A percentile compares a stretch with the other conserved stretches of the same genome.
These are phyloP conservation scores for Debaryomyces tyrocola DNA, from an alignment of 805 yeast genomes.

Conservation along the genomic window DNA sequence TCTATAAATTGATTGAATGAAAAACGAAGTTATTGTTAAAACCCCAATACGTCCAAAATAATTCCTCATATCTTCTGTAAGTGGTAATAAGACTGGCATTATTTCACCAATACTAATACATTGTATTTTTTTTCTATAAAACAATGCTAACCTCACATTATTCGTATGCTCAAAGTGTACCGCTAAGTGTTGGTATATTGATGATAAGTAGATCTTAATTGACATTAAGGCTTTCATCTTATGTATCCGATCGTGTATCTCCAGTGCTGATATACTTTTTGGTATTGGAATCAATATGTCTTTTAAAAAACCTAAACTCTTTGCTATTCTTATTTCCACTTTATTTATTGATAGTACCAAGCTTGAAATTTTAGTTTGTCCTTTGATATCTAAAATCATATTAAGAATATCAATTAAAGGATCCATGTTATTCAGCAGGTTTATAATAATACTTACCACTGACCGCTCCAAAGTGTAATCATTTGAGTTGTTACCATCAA, in stretches of 20 bases:
- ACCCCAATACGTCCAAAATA: constrained; percentile 26
- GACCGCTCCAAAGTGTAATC: constrained; percentile 32
- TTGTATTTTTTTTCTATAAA: constrained; percentile 22
- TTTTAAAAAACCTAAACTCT: neutral
- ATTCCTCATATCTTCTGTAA: constrained; percentile 15
- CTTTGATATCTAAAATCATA: constrained; percentile 13
- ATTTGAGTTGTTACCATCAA: constrained; percentile 17
- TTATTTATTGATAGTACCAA: constrained; percentile 12
- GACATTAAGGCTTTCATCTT: constrained; percentile 17
- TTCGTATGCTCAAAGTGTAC: constrained; percentile 30
- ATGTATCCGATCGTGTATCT: neutral
- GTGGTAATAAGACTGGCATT: constrained; percentile 20
- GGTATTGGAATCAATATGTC: neutral
- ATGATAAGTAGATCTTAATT: constrained; percentile 28
- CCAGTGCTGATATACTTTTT: neutral
- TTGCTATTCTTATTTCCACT: neutral
- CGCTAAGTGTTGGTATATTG: constrained; percentile 35
- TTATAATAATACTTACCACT: constrained; percentile 28
- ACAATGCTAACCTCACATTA: constrained; percentile 24
- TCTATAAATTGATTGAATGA: constrained; percentile 35
- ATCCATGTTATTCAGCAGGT: constrained; percentile 18
- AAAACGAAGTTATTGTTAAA: constrained; percentile 23
- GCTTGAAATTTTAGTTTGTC: constrained; percentile 15
- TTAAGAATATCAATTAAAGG: constrained; percentile 21
- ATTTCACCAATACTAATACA: constrained; percentile 22